Percentiles rank a stretch among this genome's conserved stretches.
Conservation (phyloP, 2,329 filamentous ascomycete genomes). For the Beauveria varroae region DNA sequence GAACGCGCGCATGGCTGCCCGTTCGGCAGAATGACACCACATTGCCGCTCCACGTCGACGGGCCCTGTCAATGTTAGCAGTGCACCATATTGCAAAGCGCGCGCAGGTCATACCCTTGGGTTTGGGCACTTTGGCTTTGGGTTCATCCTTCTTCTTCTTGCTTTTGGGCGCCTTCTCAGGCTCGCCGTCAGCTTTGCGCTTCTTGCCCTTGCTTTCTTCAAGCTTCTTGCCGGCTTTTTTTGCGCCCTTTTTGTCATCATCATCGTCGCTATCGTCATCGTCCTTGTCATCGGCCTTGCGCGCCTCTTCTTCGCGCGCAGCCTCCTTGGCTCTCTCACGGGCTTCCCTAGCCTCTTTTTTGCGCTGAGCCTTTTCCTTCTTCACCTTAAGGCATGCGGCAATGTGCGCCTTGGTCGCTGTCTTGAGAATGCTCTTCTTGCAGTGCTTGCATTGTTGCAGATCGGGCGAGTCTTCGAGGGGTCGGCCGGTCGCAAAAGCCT, state of each 20-base stretch:
- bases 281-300: slow-evolving; percentile 44
- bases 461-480: slow-evolving; percentile 76
- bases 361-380: slow-evolving; percentile 71
- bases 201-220: slow-evolving; percentile 64
- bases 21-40: slow-evolving; percentile 78
- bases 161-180: slow-evolving; percentile 76
- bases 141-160: slow-evolving; percentile 94
- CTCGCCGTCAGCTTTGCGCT: slow-evolving; percentile 67
- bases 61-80: slow-evolving; percentile 45
- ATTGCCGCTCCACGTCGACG: slow-evolving; percentile 90
- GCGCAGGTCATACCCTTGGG: slow-evolving; percentile 55
- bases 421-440: slow-evolving; percentile 79
- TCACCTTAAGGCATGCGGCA: slow-evolving; percentile 73
- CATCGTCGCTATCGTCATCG: slow-evolving; percentile 42
- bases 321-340: slow-evolving; percentile 56
- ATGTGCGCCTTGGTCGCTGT: slow-evolving; percentile 73
- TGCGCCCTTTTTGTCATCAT: slow-evolving; percentile 34
- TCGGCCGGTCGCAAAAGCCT: slow-evolving; percentile 73
- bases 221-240: slow-evolving; percentile 56
- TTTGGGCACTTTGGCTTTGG: slow-evolving; percentile 74
- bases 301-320: slow-evolving; percentile 49
- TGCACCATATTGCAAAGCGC: not conserved
- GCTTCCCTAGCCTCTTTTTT: slow-evolving; percentile 71
- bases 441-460: slow-evolving; percentile 83
- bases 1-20: slow-evolving; percentile 82